Conservation (phyloP, 2,329 filamentous ascomycete species). For the Trichoderma breve region DNA sequence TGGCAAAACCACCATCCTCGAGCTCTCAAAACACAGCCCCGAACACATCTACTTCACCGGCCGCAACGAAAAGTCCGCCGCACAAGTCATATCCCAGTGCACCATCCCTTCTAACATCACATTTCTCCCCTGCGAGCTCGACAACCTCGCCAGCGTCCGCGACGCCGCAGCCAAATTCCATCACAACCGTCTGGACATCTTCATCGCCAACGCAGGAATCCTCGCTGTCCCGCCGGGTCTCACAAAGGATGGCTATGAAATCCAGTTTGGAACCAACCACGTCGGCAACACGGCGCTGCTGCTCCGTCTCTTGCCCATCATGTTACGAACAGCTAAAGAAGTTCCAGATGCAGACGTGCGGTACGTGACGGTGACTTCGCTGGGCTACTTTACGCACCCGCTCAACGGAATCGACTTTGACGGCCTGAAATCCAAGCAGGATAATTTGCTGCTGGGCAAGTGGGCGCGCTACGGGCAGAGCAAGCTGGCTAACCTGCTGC, state of each 20-base stretch:
- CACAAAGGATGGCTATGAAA: constrained; percentile 48
- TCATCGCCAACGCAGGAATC: constrained; percentile 48
- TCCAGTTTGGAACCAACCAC: constrained; percentile 50
- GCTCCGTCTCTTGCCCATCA: constrained; percentile 35
- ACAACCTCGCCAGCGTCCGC: constrained; percentile 32
- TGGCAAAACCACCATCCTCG: constrained; percentile 51
- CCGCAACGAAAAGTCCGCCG: constrained; percentile 35
- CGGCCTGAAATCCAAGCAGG: constrained; percentile 27
- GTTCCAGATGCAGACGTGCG: constrained; percentile 29
- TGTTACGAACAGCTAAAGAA: constrained; percentile 29
- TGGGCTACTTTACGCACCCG: constrained; percentile 30
- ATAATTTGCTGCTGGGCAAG: constrained; percentile 21
- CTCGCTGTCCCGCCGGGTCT: constrained; percentile 37
- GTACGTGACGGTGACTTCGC: constrained; percentile 26
- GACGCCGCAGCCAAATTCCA: constrained; percentile 40
- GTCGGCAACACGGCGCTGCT: constrained; percentile 47
- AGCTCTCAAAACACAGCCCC: constrained; percentile 25
- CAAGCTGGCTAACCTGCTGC: constrained; percentile 35
- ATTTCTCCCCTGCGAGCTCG: constrained; percentile 32
- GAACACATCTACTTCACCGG: constrained; percentile 29
- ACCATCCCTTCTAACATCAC: constrained; percentile 43
- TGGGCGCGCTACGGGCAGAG: constrained; percentile 31
- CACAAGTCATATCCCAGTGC: constrained; percentile 28
- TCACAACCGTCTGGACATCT: constrained; percentile 40
- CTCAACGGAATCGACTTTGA: constrained; percentile 32